phyloP scores from a whole-genome alignment of 1,284 basidiomycete genomes.

The Marasmius sp. region DNA sequence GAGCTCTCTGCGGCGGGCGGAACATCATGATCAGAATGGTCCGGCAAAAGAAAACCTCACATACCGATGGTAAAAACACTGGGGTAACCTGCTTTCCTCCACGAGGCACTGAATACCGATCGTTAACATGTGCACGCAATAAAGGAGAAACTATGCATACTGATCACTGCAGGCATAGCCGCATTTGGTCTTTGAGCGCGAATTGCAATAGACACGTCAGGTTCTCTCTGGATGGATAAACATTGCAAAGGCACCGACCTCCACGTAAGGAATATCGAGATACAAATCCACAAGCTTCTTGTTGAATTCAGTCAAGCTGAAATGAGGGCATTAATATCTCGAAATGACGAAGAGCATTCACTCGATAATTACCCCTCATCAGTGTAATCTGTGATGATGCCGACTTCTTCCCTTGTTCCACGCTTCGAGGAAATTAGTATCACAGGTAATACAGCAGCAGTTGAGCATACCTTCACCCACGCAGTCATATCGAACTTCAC shows the following conservation, averaged over 20 bases:
- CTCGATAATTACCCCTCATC: constrained; percentile 52
- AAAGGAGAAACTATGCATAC: constrained; percentile 38
- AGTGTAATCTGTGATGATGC: constrained; percentile 85
- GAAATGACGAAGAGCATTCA: constrained; percentile 11
- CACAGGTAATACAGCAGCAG: background rate
- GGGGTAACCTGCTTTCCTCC: constrained; percentile 84
- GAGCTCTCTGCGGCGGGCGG: constrained; percentile 51
- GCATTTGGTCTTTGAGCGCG: constrained; percentile 62
- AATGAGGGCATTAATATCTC: constrained; percentile 12
- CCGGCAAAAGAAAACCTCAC: constrained; percentile 20
- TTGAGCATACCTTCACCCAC: constrained; percentile 75
- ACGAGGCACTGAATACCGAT: constrained; percentile 65
- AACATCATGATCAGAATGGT: background rate
- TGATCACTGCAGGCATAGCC: constrained; percentile 96
- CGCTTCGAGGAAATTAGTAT: constrained; percentile 33
- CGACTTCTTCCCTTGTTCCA: constrained; percentile 81
- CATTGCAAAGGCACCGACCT: constrained; percentile 32
- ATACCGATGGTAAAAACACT: constrained; percentile 82
- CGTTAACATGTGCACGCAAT: constrained; percentile 28
- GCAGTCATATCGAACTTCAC: constrained; percentile 91
- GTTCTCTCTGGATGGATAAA: background rate
- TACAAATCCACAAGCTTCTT: constrained; percentile 77
- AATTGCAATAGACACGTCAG: background rate
- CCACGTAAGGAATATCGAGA: constrained; percentile 73
- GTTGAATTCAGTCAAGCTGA: constrained; percentile 79